Evolutionary conservation across 164 flowering plant species (phyloP), one percentile per base, ranked within the genome.

Genomic region (Houttuynia cordata): DNA sequence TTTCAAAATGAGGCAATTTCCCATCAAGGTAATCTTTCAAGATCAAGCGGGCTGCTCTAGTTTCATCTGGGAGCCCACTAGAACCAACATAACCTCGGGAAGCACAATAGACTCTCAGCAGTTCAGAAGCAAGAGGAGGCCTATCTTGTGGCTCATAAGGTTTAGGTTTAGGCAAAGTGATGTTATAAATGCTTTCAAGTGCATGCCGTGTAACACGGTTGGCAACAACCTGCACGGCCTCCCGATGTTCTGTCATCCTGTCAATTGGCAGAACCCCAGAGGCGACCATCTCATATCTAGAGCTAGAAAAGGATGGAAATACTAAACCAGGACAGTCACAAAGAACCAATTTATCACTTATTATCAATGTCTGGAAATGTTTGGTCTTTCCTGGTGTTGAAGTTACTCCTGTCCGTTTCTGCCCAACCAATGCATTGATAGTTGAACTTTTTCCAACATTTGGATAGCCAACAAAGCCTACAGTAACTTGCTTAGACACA

Each of bases 371-470:
- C 61, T 93, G 99, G 75, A 93, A 90, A 76, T 93, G 97, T 73
- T 93, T 93, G 3, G 99, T 93, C 73, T 93, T 93, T 64, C 99
- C 99, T 3, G 99, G 99, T 18, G 99, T 90, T 58, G 94, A 86
- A 23, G 99, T 93, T 25, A 90, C 97, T 49, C 97, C 99, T 0
- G 97, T 81, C 54, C 85, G 74, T 62, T 90, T 93, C 64, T 81
- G 82, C 24, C 99, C 95, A 1, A 88, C 92, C 73, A 93, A 78
- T 45, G 99, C 99, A 80, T 93, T 93, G 20, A 93, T 90, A 1
- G 98, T 93, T 42, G 99, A 93, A 64, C 97, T 90, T 72, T 93
- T 93, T 24, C 99, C 97, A 34, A 93, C 99, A 71, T 93, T 93
- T 45, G 97, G 97, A 54, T 93, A 93, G 63, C 96, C 99, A 58